Evolutionary conservation across 169 alveolate species (phyloP), one percentile per base, ranked within the genome.

Genomic region (Cytauxzoon felis): DNA sequence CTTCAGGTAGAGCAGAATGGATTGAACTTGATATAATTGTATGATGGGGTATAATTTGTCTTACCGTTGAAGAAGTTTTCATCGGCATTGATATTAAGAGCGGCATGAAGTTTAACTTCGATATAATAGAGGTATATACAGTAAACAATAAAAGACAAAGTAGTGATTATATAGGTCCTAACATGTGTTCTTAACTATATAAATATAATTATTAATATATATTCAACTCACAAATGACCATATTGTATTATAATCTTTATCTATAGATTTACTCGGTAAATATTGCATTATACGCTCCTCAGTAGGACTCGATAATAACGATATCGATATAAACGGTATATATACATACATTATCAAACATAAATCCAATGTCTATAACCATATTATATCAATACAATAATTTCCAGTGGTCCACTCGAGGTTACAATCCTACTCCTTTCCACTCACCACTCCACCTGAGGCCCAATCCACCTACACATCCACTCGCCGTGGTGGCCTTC

Each of bases 261-360:
- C 48, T 41, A 19, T 33, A 50, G 24, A 16, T 42, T 64, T 75
- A 66, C 52, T 75, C 9, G 85, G 85, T 60, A 75, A 40, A 41
- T 47, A 52, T 60, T 63, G 53, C 85, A 75, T 75, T 26, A 64
- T 51, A 18, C 52, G 41, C 38, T 65, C 70, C 36, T 23, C 41
- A 26, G 71, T 36, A 19, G 85, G 85, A 67, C 59, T 75, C 6
- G 78, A 29, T 34, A 75, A 32, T 42, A 75, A 66, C 27, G 80
- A n/a, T 36, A 56, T 11, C 4, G 85, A 18, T 6, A 75, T 24
- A 41, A 64, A 23, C 19, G 85, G 85, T 23, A 75, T 47, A 50
- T 75, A 75, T 8, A 40, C 50, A 58, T 32, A 75, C n/a, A 49
- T 19, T 30, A 56, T 64, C 16, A 75, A 23, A 24, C 69, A 38